Conservation (phyloP, 2,329 filamentous ascomycete species). For the Berkeleyomyces basicola region DNA sequence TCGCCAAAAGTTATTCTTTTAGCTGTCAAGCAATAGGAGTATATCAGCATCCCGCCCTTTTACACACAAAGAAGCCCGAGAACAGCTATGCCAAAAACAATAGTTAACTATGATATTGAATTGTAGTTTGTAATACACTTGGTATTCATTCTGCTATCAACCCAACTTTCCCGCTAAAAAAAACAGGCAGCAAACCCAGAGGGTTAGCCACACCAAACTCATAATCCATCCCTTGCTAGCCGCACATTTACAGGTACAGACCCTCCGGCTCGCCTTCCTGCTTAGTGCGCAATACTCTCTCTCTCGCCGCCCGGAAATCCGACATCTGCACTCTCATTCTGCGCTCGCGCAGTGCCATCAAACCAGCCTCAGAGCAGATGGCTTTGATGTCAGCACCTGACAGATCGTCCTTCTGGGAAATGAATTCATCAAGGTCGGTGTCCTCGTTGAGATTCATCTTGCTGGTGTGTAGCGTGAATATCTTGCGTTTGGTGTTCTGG, state of each 20-base stretch:
- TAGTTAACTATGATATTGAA: slow-evolving; percentile 1
- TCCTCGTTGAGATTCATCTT: slow-evolving; percentile 97
- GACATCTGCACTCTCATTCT: slow-evolving; percentile 99
- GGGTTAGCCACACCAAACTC: background rate
- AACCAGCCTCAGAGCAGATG: slow-evolving; percentile 91
- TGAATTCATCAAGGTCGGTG: slow-evolving; percentile 97
- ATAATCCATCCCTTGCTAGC: background rate
- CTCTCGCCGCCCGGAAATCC: slow-evolving; percentile 82
- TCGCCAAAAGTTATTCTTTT: too few species aligned
- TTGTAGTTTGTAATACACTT: background rate
- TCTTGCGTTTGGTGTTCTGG: slow-evolving; percentile 92
- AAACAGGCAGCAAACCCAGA: background rate
- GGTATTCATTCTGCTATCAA: background rate
- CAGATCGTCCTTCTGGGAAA: slow-evolving; percentile 93
- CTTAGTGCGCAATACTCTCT: slow-evolving; percentile 95
- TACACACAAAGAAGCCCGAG: background rate
- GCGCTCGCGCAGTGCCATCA: slow-evolving; percentile 84
- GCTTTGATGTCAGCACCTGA: slow-evolving; percentile 97
- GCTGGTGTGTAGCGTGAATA: slow-evolving; percentile 92
- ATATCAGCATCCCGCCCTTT: background rate
- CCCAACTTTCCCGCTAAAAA: slow-evolving; percentile 1
- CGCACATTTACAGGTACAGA: slow-evolving; percentile 66
- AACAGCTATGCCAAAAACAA: background rate
- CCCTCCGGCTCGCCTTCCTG: slow-evolving; percentile 96
- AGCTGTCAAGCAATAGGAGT: too few species aligned